A percentile compares a stretch with the other conserved stretches of the same genome.
These are phyloP conservation scores for Hanseniaspora meyeri DNA, from an alignment of 805 yeast genomes.

Conservation along the genomic window DNA sequence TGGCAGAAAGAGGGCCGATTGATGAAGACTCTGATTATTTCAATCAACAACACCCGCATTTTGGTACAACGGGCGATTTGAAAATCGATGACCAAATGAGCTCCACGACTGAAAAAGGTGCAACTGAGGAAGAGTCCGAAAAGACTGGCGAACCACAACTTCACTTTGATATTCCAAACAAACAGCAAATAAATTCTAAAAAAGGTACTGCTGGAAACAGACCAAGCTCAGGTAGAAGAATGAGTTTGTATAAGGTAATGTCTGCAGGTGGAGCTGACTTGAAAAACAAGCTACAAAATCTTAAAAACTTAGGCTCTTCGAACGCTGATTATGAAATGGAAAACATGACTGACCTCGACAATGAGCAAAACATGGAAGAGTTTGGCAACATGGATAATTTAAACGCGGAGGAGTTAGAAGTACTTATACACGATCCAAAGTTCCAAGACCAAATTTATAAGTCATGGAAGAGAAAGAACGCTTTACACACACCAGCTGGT, in stretches of 20 bases:
- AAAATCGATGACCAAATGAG: background rate
- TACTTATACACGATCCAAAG: constrained; percentile 10
- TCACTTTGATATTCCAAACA: constrained; percentile 11
- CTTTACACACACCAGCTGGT: background rate
- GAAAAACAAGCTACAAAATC: background rate
- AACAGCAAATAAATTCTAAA: background rate
- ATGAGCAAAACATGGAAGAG: constrained; percentile 6
- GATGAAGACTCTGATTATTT: constrained; percentile 5
- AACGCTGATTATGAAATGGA: background rate
- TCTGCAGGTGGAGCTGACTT: background rate
- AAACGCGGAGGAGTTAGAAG: constrained; percentile 1
- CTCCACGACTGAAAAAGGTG: background rate
- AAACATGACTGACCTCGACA: constrained; percentile 24
- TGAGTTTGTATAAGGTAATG: background rate
- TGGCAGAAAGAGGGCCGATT: background rate
- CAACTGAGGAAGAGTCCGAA: background rate
- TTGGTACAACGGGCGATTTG: background rate
- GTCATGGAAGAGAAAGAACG: constrained; percentile 8
- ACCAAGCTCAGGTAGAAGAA: background rate
- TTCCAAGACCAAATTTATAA: constrained; percentile 16
- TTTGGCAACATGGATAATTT: background rate
- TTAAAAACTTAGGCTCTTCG: background rate
- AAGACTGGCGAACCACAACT: constrained; percentile 1
- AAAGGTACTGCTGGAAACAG: background rate
- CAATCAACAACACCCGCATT: background rate